phyloP scores from a whole-genome alignment of 805 yeast genomes.

The Ogataea populi-albae region DNA sequence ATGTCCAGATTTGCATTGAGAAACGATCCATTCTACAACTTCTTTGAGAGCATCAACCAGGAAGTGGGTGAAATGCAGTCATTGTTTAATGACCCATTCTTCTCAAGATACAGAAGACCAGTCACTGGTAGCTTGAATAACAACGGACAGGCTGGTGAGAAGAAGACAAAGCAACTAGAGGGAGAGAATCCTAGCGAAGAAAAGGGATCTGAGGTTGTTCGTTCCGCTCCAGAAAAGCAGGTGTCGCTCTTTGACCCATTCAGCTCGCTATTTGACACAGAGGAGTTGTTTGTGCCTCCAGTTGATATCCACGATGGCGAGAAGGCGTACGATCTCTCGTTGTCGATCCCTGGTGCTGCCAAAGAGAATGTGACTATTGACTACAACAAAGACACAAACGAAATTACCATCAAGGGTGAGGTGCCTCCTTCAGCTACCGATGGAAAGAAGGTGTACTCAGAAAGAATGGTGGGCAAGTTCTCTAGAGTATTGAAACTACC shows the following conservation, averaged over 20 bases:
- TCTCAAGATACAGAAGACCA: constrained; percentile 12
- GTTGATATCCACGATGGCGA: constrained; percentile 46
- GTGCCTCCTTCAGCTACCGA: constrained; percentile 26
- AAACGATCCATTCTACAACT: constrained; percentile 41
- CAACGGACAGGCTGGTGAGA: constrained; percentile 8
- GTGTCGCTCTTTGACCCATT: constrained; percentile 28
- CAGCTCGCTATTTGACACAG: constrained; percentile 23
- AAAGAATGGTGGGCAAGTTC: constrained; percentile 31
- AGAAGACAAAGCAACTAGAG: constrained; percentile 3
- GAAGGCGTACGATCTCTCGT: constrained; percentile 38
- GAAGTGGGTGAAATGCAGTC: constrained; percentile 41
- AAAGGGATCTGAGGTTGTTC: constrained; percentile 4
- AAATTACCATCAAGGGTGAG: constrained; percentile 43
- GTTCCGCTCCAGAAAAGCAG: constrained; percentile 4
- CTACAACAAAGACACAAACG: constrained; percentile 43
- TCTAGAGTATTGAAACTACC: constrained; percentile 44
- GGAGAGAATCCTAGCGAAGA: constrained; percentile 3
- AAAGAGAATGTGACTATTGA: constrained; percentile 44
- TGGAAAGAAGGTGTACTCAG: constrained; percentile 19
- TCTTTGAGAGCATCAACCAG: constrained; percentile 41
- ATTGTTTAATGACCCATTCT: constrained; percentile 30
- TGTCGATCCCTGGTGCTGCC: constrained; percentile 48
- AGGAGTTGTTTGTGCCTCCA: constrained; percentile 37
- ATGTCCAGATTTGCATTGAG: constrained; percentile 1
- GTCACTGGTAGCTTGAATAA: constrained; percentile 1